Percentiles rank a stretch among this genome's conserved stretches.
phyloP scores from a whole-genome alignment of 169 alveolate genomes.

The Plasmodium blacklocki region DNA sequence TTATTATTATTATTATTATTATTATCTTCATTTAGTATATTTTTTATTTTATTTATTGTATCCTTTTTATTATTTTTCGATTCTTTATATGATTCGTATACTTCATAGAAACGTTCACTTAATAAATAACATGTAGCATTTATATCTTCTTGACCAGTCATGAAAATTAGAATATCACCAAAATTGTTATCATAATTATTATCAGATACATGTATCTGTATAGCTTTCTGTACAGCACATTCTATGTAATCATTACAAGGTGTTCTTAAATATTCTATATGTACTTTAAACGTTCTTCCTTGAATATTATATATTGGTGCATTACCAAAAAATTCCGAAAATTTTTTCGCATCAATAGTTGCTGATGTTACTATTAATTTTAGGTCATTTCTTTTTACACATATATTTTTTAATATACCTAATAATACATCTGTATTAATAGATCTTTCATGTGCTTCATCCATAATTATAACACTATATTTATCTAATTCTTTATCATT shows the following conservation, averaged over 20 bases:
- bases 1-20: not conserved
- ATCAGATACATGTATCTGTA: conserved; percentile 95
- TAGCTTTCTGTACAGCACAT: conserved; percentile 98
- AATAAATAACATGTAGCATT: conserved; percentile 97
- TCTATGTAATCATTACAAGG: conserved; percentile 98
- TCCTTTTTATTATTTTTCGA: conserved; percentile 65
- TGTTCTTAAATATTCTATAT: conserved; percentile 93
- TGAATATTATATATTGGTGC: conserved; percentile 99
- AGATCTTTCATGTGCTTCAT: conserved; percentile 99
- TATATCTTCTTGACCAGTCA: conserved; percentile 99
- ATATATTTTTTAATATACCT: conserved; percentile 97
- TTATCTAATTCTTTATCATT: conserved; percentile 98
- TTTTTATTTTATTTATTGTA: conserved; percentile 51
- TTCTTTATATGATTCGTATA: conserved; percentile 77
- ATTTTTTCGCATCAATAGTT: conserved; percentile 99
- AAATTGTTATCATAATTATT: conserved; percentile 73
- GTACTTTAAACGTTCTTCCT: conserved; percentile 99
- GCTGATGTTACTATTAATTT: conserved; percentile 99
- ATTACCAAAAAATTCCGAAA: conserved; percentile 98
- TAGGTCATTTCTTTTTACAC: conserved; percentile 96
- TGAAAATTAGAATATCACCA: conserved; percentile 98
- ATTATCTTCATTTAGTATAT: conserved; percentile 5
- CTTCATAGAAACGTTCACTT: conserved; percentile 91
- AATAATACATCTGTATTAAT: conserved; percentile 99
- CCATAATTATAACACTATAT: conserved; percentile 99